phyloP scores from a whole-genome alignment of 2,329 filamentous ascomycete genomes.

The Elsinoe arachidis region DNA sequence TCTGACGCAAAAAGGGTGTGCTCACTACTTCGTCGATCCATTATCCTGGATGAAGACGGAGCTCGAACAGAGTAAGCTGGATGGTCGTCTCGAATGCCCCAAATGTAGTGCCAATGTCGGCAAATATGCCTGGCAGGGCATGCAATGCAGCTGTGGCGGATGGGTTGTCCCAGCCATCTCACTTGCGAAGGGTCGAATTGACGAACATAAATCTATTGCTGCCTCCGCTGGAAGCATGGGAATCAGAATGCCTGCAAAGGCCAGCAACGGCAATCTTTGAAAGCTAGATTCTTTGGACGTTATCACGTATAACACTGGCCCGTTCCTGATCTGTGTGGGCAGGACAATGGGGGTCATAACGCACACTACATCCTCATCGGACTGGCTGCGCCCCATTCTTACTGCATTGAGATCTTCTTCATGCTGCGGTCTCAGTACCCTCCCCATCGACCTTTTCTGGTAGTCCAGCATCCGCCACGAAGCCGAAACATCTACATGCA shows the following conservation, averaged over 20 bases:
- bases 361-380: no score
- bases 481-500: no score
- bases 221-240: slow-evolving; percentile 21
- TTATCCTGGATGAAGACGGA: slow-evolving; percentile 88
- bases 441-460: no score
- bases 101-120: slow-evolving; percentile 78
- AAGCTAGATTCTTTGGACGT: no score
- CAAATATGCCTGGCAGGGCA: slow-evolving; percentile 92
- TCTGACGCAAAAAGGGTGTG: slow-evolving; percentile 47
- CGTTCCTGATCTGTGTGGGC: no score
- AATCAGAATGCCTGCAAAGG: slow-evolving; percentile 27
- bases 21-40: slow-evolving; percentile 85
- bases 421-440: no score
- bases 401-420: no score
- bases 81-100: slow-evolving; percentile 78
- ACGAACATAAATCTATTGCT: slow-evolving; percentile 44
- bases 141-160: slow-evolving; percentile 80
- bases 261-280: slow-evolving; percentile 18
- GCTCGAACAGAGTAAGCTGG: slow-evolving; percentile 73
- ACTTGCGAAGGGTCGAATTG: slow-evolving; percentile 71
- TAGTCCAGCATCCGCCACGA: no score
- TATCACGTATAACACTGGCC: no score
- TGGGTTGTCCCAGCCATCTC: slow-evolving; percentile 92
- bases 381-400: no score
- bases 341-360: no score